Evolutionary conservation across 2,329 filamentous ascomycete species (phyloP), one percentile per base, ranked within the genome.

Genomic region (Alternaria brassicae): DNA sequence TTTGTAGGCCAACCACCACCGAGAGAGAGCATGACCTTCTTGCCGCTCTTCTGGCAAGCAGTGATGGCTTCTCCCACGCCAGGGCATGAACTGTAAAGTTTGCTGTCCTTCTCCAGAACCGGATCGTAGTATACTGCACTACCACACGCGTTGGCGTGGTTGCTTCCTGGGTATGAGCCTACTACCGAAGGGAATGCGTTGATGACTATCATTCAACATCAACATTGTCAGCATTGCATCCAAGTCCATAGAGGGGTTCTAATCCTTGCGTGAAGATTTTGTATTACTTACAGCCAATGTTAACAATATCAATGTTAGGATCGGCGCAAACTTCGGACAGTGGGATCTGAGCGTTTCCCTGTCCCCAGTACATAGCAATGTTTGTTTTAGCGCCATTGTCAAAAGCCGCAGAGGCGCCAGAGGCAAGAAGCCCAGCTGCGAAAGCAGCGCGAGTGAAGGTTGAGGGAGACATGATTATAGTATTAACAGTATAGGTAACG

Each of bases 101-200:
- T 21, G 27, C 56, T 59, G 8, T 37, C n/a, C 39, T 59, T 0
- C 9, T 40, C 23, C 34, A 53, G 17, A 12, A 52, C 52, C 9
- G 76, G 73, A 54, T 78, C 70, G 66, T 80, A 84, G 13, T 50
- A 52, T 30, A 27, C 9, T 5, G 23, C 53, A 34, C 5, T 8
- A 7, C 72, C 73, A 63, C 85, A 87, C 40, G 84, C 83, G 66
- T 76, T 85, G 61, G 82, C 85, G 68, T 86, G 87, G 75, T 87
- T 86, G 12, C 80, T 82, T 10, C 79, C 80, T 5, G 85, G 85
- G 62, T 79, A 85, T 34, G 80, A 81, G 37, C 77, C 79, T 17
- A 71, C 69, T 44, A 80, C 77, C 52, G 81, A 77, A 0, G 85
- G 85, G 66, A 86, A 87, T 37, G 76, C 64, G 63, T 84, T 84